Evolutionary conservation across 2,329 filamentous ascomycete species (phyloP), one percentile per base, ranked within the genome.

Genomic region (Neofusicoccum sp.): DNA sequence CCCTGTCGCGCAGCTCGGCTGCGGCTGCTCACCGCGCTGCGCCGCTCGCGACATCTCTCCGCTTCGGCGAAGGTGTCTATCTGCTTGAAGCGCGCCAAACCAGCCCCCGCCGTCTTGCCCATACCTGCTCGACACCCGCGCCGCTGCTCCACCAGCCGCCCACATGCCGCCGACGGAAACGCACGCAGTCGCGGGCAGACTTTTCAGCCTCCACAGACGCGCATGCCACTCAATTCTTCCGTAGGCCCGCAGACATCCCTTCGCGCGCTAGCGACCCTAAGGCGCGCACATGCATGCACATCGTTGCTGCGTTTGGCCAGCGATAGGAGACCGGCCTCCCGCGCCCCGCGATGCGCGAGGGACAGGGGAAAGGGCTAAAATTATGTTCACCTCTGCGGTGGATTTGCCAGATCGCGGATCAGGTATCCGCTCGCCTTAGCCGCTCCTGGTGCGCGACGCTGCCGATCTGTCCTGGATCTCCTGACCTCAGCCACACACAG

Each of bases 391-490:
- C 22, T 22, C 22, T 22, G 22, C 22, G 22, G 22, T 22, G 22
- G 22, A 22, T 22, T 22, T 22, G 49, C 36, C 34, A 41, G 49
- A 41, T 41, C 34, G 48, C 28, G 11, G 48, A 54, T 54, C 49
- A n/a, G 34, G 49, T 39, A 39, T 41, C 36, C 49, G 49, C 49
- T 39, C 49, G 49, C 34, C 34, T 9, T 43, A 16, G 36, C 50
- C 37, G 50, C 50, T 50, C 33, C 9, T 37, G 48, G 48, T 4
- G 7, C 31, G 48, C 28, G 48, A 3, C 31, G 28, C n/a, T 33
- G 48, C 48, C 48, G 48, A 50, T 50, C 48, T n/a, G 28, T n/a
- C 14, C 6, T 36, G 31, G 14, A 50, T 50, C 48, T 50, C 48
- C 48, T 50, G 48, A 50, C 33, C 36, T 33, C 29, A 50, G 48